Conservation (phyloP, 225 moss, liverwort and hornwort species). For the Bryum argenteum region DNA sequence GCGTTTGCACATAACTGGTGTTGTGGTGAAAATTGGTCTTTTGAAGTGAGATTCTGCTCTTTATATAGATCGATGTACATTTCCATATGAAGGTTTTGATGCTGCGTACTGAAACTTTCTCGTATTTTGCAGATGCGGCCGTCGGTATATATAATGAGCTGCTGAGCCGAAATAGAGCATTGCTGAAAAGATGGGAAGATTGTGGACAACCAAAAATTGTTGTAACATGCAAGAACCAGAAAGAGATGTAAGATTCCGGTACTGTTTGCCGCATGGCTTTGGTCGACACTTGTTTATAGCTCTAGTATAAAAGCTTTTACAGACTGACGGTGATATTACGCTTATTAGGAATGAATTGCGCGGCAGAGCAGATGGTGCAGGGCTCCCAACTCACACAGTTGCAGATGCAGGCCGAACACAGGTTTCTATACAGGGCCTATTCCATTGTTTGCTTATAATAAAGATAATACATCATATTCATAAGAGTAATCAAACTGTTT, state of each 20-base stretch:
- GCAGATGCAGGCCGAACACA: conserved; percentile 98
- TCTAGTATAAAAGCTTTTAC: no score
- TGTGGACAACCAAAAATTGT: conserved; percentile 99
- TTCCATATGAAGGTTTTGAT: not conserved
- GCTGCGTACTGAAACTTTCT: conserved; percentile 22
- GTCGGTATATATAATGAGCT: conserved; percentile 82
- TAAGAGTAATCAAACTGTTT: conserved; percentile 19
- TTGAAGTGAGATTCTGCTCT: not conserved
- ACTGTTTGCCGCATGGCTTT: not conserved
- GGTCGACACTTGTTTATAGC: not conserved
- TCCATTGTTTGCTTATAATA: conserved; percentile 16
- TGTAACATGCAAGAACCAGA: conserved; percentile 92
- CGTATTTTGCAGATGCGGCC: conserved; percentile 79
- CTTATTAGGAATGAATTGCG: conserved; percentile 80
- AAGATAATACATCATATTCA: not conserved
- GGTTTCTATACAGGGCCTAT: conserved; percentile 37
- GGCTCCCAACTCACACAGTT: conserved; percentile 82
- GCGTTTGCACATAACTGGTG: not conserved
- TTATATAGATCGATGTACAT: not conserved
- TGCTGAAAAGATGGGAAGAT: conserved; percentile 93
- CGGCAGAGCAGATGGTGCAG: conserved; percentile 78
- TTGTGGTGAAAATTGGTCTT: not conserved
- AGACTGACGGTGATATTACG: conserved; percentile 14
- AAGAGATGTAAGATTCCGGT: conserved; percentile 69
- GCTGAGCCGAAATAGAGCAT: conserved; percentile 59